These are phyloP conservation scores for Cytospora schulzeri DNA, from an alignment of 2,329 filamentous ascomycete genomes.

Conservation along the genomic window DNA sequence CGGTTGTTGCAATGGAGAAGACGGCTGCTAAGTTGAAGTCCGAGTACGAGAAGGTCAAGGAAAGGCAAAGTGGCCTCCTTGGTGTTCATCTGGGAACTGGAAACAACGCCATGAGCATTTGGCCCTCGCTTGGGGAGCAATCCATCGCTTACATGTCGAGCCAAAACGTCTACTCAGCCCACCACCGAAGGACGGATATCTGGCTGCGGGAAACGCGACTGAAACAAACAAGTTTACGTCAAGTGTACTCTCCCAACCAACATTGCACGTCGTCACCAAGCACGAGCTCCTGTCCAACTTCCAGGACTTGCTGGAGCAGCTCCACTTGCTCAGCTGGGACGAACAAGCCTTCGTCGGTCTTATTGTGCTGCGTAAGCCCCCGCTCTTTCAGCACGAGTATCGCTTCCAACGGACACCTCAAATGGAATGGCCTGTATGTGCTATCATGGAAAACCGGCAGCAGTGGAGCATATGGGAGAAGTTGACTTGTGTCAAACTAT, in stretches of 20 bases:
- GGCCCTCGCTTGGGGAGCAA: constrained; percentile 48
- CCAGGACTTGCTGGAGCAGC: constrained; percentile 33
- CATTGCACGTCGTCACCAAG: constrained; percentile 44
- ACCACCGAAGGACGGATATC: constrained; percentile 40
- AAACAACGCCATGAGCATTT: constrained; percentile 47
- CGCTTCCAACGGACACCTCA: constrained; percentile 48
- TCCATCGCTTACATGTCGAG: constrained; percentile 42
- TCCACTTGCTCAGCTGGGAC: constrained; percentile 46
- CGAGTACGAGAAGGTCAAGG: constrained; percentile 26
- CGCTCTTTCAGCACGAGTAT: constrained; percentile 53
- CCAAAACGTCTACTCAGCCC: constrained; percentile 33
- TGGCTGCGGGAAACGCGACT: constrained; percentile 48
- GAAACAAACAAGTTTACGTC: constrained; percentile 44
- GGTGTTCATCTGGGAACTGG: constrained; percentile 53
- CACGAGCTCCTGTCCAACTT: constrained; percentile 37
- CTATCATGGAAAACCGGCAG: constrained; percentile 47
- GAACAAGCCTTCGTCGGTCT: constrained; percentile 48
- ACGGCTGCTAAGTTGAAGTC: neutral
- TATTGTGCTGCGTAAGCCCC: constrained; percentile 46
- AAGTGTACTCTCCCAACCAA: constrained; percentile 36
- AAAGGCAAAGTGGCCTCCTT: constrained; percentile 33
- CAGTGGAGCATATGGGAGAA: constrained; percentile 43
- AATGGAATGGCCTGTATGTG: constrained; percentile 43
- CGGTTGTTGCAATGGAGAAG: constrained; percentile 32
- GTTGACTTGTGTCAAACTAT: constrained; percentile 47